A percentile compares a stretch with the other conserved stretches of the same genome.
Conservation (phyloP, 345 rosid genomes). For the Erysimum cheiranthoides region DNA sequence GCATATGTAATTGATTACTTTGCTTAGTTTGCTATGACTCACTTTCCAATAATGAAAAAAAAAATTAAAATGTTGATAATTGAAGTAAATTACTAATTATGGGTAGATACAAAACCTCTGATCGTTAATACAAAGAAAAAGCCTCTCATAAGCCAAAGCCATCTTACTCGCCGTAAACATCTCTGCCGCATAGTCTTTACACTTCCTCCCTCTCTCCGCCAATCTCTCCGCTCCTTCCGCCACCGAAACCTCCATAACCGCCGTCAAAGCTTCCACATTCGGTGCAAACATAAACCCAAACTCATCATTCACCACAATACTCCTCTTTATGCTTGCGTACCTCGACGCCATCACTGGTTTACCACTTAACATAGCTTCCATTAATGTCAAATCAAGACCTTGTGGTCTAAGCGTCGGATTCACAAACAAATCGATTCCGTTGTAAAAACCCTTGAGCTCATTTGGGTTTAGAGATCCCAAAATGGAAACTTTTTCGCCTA, state of each 20-base stretch:
- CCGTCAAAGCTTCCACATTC: conserved; percentile 73
- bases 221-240: conserved; percentile 69
- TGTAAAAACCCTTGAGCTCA: conserved; percentile 71
- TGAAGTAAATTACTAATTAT: conserved; percentile 32
- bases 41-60: neutral
- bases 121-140: conserved; percentile 84
- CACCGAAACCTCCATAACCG: conserved; percentile 58
- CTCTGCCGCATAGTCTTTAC: conserved; percentile 66
- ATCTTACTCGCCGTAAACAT: conserved; percentile 89
- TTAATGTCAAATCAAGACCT: conserved; percentile 85
- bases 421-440: conserved; percentile 74
- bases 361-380: conserved; percentile 98
- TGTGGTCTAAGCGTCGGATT: conserved; percentile 95
- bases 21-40: conserved; percentile 11
- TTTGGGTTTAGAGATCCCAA: conserved; percentile 75
- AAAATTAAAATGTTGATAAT: neutral
- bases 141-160: conserved; percentile 90
- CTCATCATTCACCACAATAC: conserved; percentile 79
- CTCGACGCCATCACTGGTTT: conserved; percentile 89
- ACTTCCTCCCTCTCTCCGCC: conserved; percentile 75
- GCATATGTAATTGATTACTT: conserved; percentile 9
- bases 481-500: conserved; percentile 62
- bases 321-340: conserved; percentile 87
- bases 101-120: conserved; percentile 68
- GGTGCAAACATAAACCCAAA: conserved; percentile 92